Percentiles rank a stretch among this genome's conserved stretches.
Conservation (phyloP, 352 stramenopile genomes). For the Phytophthora cactorum region DNA sequence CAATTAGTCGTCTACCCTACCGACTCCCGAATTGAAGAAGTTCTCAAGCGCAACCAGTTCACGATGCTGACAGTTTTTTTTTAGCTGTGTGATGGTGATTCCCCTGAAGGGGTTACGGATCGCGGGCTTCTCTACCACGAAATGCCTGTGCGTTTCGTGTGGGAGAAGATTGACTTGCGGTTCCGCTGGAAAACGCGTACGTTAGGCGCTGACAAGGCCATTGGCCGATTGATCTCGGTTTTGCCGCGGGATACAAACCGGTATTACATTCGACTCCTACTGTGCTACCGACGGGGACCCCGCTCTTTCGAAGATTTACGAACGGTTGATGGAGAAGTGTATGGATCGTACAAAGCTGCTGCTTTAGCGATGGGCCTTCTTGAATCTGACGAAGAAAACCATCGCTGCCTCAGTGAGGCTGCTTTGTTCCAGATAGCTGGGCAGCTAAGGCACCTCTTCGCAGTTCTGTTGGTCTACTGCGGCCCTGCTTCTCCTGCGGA, state of each 20-base stretch:
- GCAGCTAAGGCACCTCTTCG: slow-evolving; percentile 8
- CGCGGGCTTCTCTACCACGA: slow-evolving; percentile 9
- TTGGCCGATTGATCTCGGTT: not conserved
- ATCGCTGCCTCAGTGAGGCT: not conserved
- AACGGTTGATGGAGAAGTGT: not conserved
- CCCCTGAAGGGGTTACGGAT: not conserved
- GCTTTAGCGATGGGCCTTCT: slow-evolving; percentile 1
- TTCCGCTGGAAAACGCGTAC: too few species aligned
- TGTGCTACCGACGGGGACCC: slow-evolving; percentile 1
- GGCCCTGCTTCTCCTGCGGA: not conserved
- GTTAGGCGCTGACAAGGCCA: too few species aligned
- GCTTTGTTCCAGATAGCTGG: slow-evolving; percentile 4
- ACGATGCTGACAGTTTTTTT: slow-evolving; percentile 2
- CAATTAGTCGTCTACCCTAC: not conserved
- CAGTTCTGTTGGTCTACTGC: slow-evolving; percentile 7
- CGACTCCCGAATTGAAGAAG: not conserved
- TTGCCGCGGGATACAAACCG: slow-evolving; percentile 1
- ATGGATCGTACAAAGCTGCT: not conserved
- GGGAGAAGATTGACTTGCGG: not conserved
- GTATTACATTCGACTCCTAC: slow-evolving; percentile 2
- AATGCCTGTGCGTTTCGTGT: slow-evolving; percentile 6
- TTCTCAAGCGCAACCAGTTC: not conserved
- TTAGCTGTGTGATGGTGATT: too few species aligned
- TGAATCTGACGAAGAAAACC: slow-evolving; percentile 10
- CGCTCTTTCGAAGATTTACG: not conserved